These are phyloP conservation scores for Candida silvicultrix DNA, from an alignment of 805 yeast genomes.

Conservation along the genomic window DNA sequence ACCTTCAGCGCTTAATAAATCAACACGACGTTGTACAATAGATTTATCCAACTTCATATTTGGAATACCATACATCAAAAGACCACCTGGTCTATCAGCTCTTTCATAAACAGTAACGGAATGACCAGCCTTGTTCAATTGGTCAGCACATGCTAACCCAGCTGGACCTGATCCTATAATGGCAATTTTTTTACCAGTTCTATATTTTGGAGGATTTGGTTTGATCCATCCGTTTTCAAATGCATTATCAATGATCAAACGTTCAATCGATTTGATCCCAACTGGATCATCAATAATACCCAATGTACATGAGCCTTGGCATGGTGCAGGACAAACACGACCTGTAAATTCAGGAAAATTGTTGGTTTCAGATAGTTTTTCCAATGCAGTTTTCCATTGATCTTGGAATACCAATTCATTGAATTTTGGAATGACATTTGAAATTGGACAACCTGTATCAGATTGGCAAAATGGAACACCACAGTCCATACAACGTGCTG, in stretches of 20 bases:
- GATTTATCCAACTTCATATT: conserved; percentile 96
- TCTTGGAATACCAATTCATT: conserved; percentile 93
- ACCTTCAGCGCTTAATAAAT: conserved; percentile 87
- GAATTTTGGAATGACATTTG: conserved; percentile 97
- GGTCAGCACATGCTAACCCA: conserved; percentile 96
- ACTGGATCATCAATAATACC: conserved; percentile 94
- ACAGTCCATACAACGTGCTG: conserved; percentile 99
- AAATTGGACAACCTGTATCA: conserved; percentile 96
- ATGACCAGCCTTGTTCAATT: conserved; percentile 95
- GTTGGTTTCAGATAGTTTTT: conserved; percentile 89
- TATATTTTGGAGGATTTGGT: conserved; percentile 68
- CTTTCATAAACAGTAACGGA: conserved; percentile 87
- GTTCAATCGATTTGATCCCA: conserved; percentile 92
- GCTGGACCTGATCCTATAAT: conserved; percentile 96
- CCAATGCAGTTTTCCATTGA: conserved; percentile 91
- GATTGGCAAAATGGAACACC: conserved; percentile 99
- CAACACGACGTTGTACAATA: conserved; percentile 89
- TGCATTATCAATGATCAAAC: conserved; percentile 94
- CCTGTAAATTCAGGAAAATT: conserved; percentile 99
- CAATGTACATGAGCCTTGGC: conserved; percentile 94
- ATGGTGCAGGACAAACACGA: conserved; percentile 98
- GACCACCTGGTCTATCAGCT: conserved; percentile 93
- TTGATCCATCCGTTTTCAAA: conserved; percentile 95
- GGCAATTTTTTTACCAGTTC: conserved; percentile 85
- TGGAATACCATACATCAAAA: conserved; percentile 98